Percentiles rank a stretch among this genome's conserved stretches.
These are phyloP conservation scores for Liquidambar formosana DNA, from an alignment of 164 flowering plant genomes.

Conservation along the genomic window DNA sequence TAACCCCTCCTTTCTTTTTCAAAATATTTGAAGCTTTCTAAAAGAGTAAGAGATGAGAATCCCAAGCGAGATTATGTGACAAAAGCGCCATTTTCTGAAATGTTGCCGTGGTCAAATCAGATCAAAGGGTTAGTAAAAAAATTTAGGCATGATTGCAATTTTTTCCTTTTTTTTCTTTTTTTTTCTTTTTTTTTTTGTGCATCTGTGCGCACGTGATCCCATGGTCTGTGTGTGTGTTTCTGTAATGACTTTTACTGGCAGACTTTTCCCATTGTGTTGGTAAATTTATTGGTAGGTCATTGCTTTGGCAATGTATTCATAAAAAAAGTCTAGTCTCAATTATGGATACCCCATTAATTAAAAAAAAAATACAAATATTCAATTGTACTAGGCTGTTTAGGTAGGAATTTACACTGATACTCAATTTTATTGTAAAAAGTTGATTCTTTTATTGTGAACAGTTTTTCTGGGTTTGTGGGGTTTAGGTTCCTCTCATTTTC, in stretches of 20 bases:
- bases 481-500: not conserved
- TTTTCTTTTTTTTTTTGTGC: no score
- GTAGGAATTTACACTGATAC: not conserved
- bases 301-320: not conserved
- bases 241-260: not conserved
- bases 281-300: not conserved
- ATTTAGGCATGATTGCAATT: not conserved
- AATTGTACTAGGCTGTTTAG: not conserved
- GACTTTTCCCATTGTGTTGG: not conserved
- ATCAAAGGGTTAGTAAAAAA: constrained; percentile 41
- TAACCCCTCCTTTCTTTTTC: constrained; percentile 1
- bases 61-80: constrained; percentile 25
- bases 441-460: not conserved
- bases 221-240: no score
- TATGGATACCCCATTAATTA: not conserved
- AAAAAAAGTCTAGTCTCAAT: not conserved
- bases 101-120: constrained; percentile 26
- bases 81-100: constrained; percentile 24
- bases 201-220: no score
- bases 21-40: constrained; percentile 30
- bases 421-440: no score
- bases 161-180: no score
- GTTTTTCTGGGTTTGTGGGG: not conserved
- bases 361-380: not conserved
- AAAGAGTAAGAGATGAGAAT: constrained; percentile 26